phyloP scores from a whole-genome alignment of 371 early-diverging fungal species.

The Mortierella polycephala region DNA sequence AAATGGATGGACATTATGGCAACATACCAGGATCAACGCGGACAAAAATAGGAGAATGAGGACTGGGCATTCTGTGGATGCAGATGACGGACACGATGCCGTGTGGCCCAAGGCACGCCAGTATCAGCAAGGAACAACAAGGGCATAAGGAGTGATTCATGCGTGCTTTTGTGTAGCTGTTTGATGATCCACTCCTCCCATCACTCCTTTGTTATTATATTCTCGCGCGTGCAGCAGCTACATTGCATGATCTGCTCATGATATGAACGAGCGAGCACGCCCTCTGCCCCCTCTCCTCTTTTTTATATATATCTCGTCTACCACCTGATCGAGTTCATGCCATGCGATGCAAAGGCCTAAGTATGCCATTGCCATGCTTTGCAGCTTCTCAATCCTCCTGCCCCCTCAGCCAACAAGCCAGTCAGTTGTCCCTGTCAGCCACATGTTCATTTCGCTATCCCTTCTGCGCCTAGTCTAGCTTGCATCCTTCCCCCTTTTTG shows the following conservation, averaged over 20 bases:
- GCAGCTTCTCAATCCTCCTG: not conserved
- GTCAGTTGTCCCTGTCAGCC: constrained; percentile 16
- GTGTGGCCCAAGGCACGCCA: too few relatives aligned
- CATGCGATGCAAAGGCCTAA: not conserved
- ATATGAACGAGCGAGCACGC: constrained; percentile 6
- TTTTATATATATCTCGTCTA: not conserved
- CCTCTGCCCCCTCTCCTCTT: not conserved
- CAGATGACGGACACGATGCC: not conserved
- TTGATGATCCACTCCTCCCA: not conserved
- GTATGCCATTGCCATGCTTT: not conserved
- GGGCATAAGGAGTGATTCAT: not conserved
- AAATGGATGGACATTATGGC: too few relatives aligned
- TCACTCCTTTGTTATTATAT: not conserved
- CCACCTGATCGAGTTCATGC: not conserved
- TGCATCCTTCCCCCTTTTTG: too few relatives aligned
- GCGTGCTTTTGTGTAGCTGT: not conserved
- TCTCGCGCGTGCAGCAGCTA: not conserved
- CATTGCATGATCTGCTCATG: constrained; percentile 6
- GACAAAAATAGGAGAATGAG: too few relatives aligned
- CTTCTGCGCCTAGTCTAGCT: too few relatives aligned
- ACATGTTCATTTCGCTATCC: too few relatives aligned
- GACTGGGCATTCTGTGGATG: not conserved
- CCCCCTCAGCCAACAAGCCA: constrained; percentile 5
- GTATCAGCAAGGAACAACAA: too few relatives aligned
- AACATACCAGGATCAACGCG: too few relatives aligned